Evolutionary conservation across 2,329 filamentous ascomycete species (phyloP).

Genomic region (Fusarium sp.): DNA sequence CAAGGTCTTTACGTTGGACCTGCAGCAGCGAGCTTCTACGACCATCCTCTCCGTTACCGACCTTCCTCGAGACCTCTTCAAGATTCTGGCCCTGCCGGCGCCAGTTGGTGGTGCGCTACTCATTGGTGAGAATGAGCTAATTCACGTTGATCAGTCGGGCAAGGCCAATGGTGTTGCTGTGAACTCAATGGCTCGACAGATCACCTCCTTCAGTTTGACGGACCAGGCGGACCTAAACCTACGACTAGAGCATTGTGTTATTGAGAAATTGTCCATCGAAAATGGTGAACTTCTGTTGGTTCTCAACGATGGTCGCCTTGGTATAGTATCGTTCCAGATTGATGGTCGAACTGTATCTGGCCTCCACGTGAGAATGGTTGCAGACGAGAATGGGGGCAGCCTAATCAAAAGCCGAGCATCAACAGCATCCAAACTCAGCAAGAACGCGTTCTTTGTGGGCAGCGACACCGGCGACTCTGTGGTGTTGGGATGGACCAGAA

Average conservation of each 20-base stretch:
- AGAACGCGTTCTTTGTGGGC: slow-evolving; percentile 82
- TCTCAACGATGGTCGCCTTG: slow-evolving; percentile 79
- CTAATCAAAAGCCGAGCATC: slow-evolving; percentile 74
- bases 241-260: slow-evolving; percentile 82
- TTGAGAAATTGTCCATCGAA: slow-evolving; percentile 82
- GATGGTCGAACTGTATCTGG: slow-evolving; percentile 94
- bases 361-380: slow-evolving; percentile 77
- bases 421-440: slow-evolving; percentile 76
- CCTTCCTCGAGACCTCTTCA: slow-evolving; percentile 88
- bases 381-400: slow-evolving; percentile 71
- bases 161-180: slow-evolving; percentile 93
- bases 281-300: slow-evolving; percentile 88
- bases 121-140: slow-evolving; percentile 88
- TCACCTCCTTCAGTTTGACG: slow-evolving; percentile 84
- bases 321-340: slow-evolving; percentile 83
- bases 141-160: slow-evolving; percentile 96
- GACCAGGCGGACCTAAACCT: slow-evolving; percentile 88
- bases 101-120: slow-evolving; percentile 91
- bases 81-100: slow-evolving; percentile 83
- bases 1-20: slow-evolving; percentile 93
- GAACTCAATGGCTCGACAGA: slow-evolving; percentile 87
- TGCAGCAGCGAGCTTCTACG: slow-evolving; percentile 93
- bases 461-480: slow-evolving; percentile 87
- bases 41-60: slow-evolving; percentile 88
- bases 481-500: slow-evolving; percentile 83